These are phyloP conservation scores for Aegilops umbellulata DNA, from an alignment of 176 grass and related monocot species.

Conservation along the genomic window DNA sequence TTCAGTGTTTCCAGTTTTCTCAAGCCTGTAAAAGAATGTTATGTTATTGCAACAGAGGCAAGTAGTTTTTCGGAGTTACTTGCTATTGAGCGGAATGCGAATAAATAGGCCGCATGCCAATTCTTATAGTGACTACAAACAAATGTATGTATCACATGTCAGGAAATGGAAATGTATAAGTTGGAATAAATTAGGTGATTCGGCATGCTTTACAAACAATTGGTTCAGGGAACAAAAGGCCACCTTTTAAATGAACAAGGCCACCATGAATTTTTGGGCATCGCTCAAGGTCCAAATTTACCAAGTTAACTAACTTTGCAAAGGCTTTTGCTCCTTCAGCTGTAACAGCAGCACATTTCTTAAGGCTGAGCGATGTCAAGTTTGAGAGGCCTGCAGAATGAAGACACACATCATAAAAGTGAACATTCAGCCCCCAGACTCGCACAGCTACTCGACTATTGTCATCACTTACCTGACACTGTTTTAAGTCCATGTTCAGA, in stretches of 20 bases:
- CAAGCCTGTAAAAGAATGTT: constrained; percentile 61
- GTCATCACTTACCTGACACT: constrained; percentile 54
- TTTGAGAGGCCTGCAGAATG: constrained; percentile 69
- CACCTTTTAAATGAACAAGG: constrained; percentile 91
- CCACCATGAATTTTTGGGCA: constrained; percentile 81
- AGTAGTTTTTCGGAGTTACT: neutral
- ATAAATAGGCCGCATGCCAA: neutral
- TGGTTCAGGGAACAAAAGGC: constrained; percentile 12
- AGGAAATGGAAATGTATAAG: neutral
- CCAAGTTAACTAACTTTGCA: constrained; percentile 78
- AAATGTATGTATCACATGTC: constrained; percentile 13
- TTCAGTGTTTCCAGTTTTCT: constrained; percentile 86
- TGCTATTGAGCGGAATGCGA: neutral
- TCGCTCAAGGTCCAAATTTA: constrained; percentile 84
- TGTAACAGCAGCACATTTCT: constrained; percentile 77
- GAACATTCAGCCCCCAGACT: neutral
- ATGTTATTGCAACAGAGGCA: neutral
- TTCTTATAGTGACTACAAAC: neutral
- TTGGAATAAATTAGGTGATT: constrained; percentile 15
- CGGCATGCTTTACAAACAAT: neutral
- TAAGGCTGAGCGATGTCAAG: constrained; percentile 81
- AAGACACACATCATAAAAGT: neutral
- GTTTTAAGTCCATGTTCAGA: constrained; percentile 74
- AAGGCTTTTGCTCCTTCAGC: constrained; percentile 81
- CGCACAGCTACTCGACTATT: neutral